These are phyloP conservation scores for Rhizoctonia solani DNA, from an alignment of 1,284 basidiomycete genomes.

Conservation along the genomic window DNA sequence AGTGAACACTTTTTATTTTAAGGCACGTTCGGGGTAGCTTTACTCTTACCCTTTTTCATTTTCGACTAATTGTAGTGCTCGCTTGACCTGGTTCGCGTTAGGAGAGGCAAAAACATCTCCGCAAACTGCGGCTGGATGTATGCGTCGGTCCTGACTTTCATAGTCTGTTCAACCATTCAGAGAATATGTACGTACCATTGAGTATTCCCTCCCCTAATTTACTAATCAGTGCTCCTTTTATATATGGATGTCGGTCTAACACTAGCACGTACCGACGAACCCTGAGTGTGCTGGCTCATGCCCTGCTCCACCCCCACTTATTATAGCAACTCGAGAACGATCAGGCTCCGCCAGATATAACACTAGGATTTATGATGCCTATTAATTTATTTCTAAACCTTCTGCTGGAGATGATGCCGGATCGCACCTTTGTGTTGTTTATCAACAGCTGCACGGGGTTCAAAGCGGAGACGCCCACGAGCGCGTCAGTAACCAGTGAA, in stretches of 20 bases:
- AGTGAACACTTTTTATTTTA: slow-evolving; percentile 27
- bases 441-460: slow-evolving; percentile 77
- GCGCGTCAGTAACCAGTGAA: slow-evolving; percentile 74
- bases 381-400: slow-evolving; percentile 38
- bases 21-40: background rate
- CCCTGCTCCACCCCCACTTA: slow-evolving; percentile 89
- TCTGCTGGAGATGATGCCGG: slow-evolving; percentile 8
- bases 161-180: background rate
- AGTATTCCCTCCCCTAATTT: slow-evolving; percentile 77
- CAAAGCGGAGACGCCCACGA: slow-evolving; percentile 69
- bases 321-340: slow-evolving; percentile 72
- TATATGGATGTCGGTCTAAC: background rate
- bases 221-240: background rate
- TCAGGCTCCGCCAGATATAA: slow-evolving; percentile 63
- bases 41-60: slow-evolving; percentile 72
- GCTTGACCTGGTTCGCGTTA: slow-evolving; percentile 78
- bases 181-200: slow-evolving; percentile 53
- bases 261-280: slow-evolving; percentile 64
- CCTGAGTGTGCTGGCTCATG: slow-evolving; percentile 89
- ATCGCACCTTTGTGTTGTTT: slow-evolving; percentile 61
- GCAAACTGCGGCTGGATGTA: slow-evolving; percentile 70
- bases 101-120: slow-evolving; percentile 90
- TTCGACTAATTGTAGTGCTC: slow-evolving; percentile 77
- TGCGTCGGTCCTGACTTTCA: background rate
- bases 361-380: slow-evolving; percentile 50